Percentiles rank a stretch among this genome's conserved stretches.
These are phyloP conservation scores for Fusarium annulatum DNA, from an alignment of 2,329 filamentous ascomycete species.

Conservation along the genomic window DNA sequence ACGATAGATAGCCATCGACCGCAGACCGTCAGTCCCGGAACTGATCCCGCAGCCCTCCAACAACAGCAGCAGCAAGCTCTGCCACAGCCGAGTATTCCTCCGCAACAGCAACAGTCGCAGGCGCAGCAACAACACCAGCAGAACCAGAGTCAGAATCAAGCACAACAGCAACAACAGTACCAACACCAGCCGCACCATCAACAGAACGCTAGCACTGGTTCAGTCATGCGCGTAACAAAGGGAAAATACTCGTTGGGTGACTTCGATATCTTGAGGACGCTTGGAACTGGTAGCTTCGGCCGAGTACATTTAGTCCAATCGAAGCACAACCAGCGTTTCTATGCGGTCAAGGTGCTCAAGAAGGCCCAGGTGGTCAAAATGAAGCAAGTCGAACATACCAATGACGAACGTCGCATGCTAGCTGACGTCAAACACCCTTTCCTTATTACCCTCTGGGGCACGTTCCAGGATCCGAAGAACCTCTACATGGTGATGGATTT, in stretches of 20 bases:
- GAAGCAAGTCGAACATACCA: constrained; percentile 99
- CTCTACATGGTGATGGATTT: constrained; percentile 99
- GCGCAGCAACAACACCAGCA: constrained; percentile 46
- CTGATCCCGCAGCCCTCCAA: constrained; percentile 49
- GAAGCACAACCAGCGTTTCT: constrained; percentile 97
- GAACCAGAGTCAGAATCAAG: constrained; percentile 17
- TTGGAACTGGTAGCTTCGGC: constrained; percentile 97
- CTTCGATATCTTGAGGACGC: constrained; percentile 88
- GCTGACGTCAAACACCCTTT: constrained; percentile 98
- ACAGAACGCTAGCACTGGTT: constrained; percentile 48
- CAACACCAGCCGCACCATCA: constrained; percentile 48
- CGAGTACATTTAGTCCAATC: constrained; percentile 97
- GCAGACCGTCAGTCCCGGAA: constrained; percentile 53
- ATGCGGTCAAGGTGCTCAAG: constrained; percentile 98
- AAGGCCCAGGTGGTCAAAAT: constrained; percentile 99
- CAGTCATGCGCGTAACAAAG: constrained; percentile 78
- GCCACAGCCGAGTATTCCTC: constrained; percentile 47
- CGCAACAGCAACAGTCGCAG: constrained; percentile 45
- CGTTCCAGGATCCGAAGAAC: constrained; percentile 94
- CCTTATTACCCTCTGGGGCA: constrained; percentile 97
- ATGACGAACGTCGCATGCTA: constrained; percentile 96
- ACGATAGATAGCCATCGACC: constrained; percentile 43
- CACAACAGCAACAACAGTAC: constrained; percentile 40
- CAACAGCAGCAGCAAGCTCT: constrained; percentile 53
- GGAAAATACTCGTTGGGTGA: constrained; percentile 96